phyloP scores from a whole-genome alignment of 2,329 filamentous ascomycete species.

The Diaporthe batatas region DNA sequence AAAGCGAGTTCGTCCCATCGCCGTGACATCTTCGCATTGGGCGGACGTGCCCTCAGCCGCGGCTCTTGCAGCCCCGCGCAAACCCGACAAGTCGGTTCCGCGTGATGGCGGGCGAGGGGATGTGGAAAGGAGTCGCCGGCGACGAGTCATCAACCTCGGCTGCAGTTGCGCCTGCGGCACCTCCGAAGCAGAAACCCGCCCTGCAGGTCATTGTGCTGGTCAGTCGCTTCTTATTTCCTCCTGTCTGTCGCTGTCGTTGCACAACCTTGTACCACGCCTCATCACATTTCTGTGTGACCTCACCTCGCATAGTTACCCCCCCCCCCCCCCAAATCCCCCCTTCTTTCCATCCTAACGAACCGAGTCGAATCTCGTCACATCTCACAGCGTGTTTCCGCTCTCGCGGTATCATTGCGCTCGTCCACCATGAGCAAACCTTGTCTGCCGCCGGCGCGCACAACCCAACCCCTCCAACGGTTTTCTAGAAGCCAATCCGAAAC shows the following conservation, averaged over 20 bases:
- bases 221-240: conserved; percentile 54
- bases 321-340: background rate
- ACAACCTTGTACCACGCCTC: conserved; percentile 4
- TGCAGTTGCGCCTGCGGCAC: conserved; percentile 32
- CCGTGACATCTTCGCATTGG: conserved; percentile 7
- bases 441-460: conserved; percentile 8
- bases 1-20: conserved; percentile 31
- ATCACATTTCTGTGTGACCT: conserved; percentile 21
- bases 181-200: conserved; percentile 57
- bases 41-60: conserved; percentile 31
- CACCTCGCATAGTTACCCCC: conserved; percentile 2
- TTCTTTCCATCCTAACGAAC: too few relatives aligned
- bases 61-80: conserved; percentile 35
- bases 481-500: conserved; percentile 18
- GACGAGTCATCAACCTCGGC: conserved; percentile 38
- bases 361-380: conserved; percentile 1
- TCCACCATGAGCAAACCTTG: conserved; percentile 7
- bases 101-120: conserved; percentile 40
- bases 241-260: conserved; percentile 18
- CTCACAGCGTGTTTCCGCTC: background rate
- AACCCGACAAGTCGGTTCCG: conserved; percentile 34
- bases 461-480: conserved; percentile 2
- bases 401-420: background rate
- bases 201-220: conserved; percentile 83
- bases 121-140: conserved; percentile 35